phyloP scores from a whole-genome alignment of 2,329 filamentous ascomycete genomes.

The Beauveria rudraprayagi region DNA sequence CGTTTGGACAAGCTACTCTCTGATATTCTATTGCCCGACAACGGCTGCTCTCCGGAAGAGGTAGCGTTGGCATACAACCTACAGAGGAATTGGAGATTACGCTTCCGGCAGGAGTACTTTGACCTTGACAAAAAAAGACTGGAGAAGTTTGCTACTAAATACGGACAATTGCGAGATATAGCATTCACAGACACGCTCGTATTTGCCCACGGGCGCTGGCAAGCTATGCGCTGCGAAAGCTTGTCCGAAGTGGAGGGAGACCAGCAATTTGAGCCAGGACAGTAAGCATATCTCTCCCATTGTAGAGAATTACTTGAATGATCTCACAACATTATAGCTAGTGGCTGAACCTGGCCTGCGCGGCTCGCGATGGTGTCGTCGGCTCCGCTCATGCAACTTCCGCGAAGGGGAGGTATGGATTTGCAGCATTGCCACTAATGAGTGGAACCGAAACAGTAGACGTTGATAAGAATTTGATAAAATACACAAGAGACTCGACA shows the following conservation, averaged over 20 bases:
- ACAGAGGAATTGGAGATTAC: constrained; percentile 33
- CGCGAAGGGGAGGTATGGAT: constrained; percentile 38
- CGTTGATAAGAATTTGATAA: constrained; percentile 22
- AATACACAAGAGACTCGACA: constrained; percentile 38
- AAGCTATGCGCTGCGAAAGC: constrained; percentile 24
- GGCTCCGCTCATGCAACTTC: constrained; percentile 34
- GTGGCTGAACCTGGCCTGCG: constrained; percentile 51
- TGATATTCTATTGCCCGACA: constrained; percentile 28
- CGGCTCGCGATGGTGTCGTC: constrained; percentile 47
- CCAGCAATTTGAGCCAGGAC: constrained; percentile 36
- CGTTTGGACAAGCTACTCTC: constrained; percentile 36
- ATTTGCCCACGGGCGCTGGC: constrained; percentile 28
- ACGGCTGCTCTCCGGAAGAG: constrained; percentile 22
- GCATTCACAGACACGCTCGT: constrained; percentile 26
- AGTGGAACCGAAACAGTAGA: constrained; percentile 41
- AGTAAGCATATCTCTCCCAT: constrained; percentile 30
- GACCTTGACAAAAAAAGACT: constrained; percentile 38
- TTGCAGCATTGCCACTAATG: constrained; percentile 41
- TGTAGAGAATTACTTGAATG: neutral
- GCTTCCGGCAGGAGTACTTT: constrained; percentile 38
- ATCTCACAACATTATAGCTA: constrained; percentile 31
- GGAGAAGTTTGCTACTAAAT: constrained; percentile 22
- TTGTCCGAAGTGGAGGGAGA: constrained; percentile 34
- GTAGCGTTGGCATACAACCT: constrained; percentile 19
- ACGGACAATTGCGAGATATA: constrained; percentile 34